phyloP scores from a whole-genome alignment of 2,329 filamentous ascomycete species.

The Aspergillus neotritici region DNA sequence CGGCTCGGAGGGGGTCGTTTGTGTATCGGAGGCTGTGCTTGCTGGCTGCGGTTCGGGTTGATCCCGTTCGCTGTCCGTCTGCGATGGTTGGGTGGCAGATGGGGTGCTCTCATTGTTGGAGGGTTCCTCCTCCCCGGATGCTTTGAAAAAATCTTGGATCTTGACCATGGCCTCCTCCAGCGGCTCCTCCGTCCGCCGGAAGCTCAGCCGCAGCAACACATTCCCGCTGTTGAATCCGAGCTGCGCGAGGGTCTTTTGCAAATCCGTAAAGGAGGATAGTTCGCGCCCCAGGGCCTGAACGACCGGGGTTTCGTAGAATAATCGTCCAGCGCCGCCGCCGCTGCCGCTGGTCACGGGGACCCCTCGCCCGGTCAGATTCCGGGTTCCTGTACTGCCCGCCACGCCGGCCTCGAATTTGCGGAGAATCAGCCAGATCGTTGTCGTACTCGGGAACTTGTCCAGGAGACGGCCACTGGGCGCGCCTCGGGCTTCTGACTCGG shows the following conservation, averaged over 20 bases:
- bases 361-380: conserved; percentile 81
- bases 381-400: conserved; percentile 53
- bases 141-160: conserved; percentile 69
- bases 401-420: conserved; percentile 81
- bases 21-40: conserved; percentile 7
- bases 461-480: conserved; percentile 63
- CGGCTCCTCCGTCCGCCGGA: conserved; percentile 68
- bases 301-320: conserved; percentile 84
- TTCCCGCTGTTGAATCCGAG: conserved; percentile 82
- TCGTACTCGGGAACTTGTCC: conserved; percentile 82
- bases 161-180: conserved; percentile 79
- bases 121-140: conserved; percentile 29
- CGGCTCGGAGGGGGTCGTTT: conserved; percentile 11
- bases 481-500: conserved; percentile 60
- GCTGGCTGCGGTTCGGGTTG: conserved; percentile 11
- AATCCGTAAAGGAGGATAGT: conserved; percentile 67
- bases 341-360: conserved; percentile 55
- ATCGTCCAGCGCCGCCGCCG: conserved; percentile 58
- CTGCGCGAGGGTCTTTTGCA: conserved; percentile 84
- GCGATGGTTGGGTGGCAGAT: conserved; percentile 15
- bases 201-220: conserved; percentile 70
- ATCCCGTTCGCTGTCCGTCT: conserved; percentile 4
- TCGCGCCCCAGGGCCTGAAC: conserved; percentile 79
- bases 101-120: conserved; percentile 17
- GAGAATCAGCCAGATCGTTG: conserved; percentile 81